Conservation (phyloP, 2,329 filamentous ascomycete species). For the Fusarium floridanum region DNA sequence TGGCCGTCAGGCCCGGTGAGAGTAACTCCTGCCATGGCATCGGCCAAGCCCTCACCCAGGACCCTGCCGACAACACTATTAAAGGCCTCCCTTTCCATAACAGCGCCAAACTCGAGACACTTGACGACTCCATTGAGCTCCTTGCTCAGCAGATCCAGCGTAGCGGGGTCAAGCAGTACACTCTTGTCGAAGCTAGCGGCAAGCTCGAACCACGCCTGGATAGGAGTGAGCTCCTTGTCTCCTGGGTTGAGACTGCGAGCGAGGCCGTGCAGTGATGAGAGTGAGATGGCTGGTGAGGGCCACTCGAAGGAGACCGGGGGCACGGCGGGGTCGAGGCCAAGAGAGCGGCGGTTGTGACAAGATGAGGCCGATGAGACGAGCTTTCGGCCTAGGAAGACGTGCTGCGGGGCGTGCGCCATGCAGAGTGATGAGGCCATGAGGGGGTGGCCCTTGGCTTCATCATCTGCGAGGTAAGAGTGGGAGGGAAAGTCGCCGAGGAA, state of each 20-base stretch:
- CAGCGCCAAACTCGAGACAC: conserved; percentile 63
- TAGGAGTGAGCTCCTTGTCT: conserved; percentile 60
- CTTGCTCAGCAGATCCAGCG: conserved; percentile 55
- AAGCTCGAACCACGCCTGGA: conserved; percentile 69
- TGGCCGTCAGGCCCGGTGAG: conserved; percentile 3
- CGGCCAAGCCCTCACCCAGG: conserved; percentile 47
- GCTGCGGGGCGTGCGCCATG: conserved; percentile 55
- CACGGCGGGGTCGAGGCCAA: conserved; percentile 33
- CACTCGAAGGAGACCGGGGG: conserved; percentile 51
- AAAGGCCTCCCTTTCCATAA: conserved; percentile 60
- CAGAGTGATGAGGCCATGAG: conserved; percentile 60
- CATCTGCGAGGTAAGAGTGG: conserved; percentile 49
- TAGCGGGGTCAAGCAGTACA: conserved; percentile 51
- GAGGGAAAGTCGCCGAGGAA: conserved; percentile 55
- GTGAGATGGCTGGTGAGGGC: conserved; percentile 56
- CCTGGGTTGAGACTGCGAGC: conserved; percentile 60
- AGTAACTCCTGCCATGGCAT: conserved; percentile 25
- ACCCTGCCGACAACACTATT: conserved; percentile 60
- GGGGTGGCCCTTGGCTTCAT: conserved; percentile 55
- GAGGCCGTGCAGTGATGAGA: conserved; percentile 59
- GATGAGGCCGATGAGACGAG: conserved; percentile 35
- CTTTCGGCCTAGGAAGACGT: conserved; percentile 49
- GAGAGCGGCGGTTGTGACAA: conserved; percentile 25
- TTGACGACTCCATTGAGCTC: conserved; percentile 59
- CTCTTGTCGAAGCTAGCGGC: conserved; percentile 56